These are phyloP conservation scores for Alternaria burnsii DNA, from an alignment of 2,329 filamentous ascomycete genomes.

Conservation along the genomic window DNA sequence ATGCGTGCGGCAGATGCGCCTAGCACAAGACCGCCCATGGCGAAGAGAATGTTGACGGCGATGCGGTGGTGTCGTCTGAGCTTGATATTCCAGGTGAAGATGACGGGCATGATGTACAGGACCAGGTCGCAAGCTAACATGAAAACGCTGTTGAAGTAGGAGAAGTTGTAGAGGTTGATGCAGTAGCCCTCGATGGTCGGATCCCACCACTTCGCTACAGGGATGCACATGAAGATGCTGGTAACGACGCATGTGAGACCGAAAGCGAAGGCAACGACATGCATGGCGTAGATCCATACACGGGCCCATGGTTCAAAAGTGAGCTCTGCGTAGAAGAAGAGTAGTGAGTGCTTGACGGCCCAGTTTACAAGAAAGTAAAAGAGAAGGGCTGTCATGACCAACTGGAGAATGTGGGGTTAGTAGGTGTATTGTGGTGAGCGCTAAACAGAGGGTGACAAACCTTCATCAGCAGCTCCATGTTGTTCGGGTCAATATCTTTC, in stretches of 20 bases:
- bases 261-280: conserved; percentile 47
- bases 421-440: not conserved
- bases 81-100: conserved; percentile 50
- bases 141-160: conserved; percentile 48
- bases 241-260: conserved; percentile 46
- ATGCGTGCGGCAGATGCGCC: conserved; percentile 39
- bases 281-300: conserved; percentile 45
- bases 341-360: conserved; percentile 52
- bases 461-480: conserved; percentile 26
- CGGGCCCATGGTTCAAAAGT: conserved; percentile 34
- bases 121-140: conserved; percentile 52
- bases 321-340: conserved; percentile 53
- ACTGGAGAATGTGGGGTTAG: conserved; percentile 4
- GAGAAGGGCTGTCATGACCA: conserved; percentile 35
- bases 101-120: conserved; percentile 51
- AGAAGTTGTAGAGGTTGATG: conserved; percentile 48
- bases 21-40: conserved; percentile 43
- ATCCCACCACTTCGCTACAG: conserved; percentile 46
- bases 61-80: conserved; percentile 43
- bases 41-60: conserved; percentile 48
- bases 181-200: conserved; percentile 39
- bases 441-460: not conserved
- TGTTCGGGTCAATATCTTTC: conserved; percentile 13
- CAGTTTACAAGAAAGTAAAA: conserved; percentile 54
- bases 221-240: conserved; percentile 49